Conservation (phyloP, 495 filamentous ascomycete genomes). For the Xylaria castorea region DNA sequence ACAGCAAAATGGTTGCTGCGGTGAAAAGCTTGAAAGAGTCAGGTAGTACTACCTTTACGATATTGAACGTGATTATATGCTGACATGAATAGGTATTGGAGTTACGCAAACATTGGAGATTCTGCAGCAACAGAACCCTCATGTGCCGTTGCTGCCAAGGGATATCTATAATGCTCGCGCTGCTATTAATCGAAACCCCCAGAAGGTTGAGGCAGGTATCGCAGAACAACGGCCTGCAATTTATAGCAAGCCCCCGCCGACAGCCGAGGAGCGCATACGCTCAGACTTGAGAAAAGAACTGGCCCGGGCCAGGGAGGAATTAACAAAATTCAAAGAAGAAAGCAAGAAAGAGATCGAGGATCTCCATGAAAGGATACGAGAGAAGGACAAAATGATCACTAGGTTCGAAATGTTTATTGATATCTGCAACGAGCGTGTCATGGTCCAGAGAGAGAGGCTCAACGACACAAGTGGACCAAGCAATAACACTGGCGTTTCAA, state of each 20-base stretch:
- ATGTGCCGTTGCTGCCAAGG: constrained; percentile 59
- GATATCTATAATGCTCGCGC: constrained; percentile 66
- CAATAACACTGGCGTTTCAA: constrained; percentile 26
- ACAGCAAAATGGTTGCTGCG: constrained; percentile 63
- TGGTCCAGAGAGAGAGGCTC: constrained; percentile 55
- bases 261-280: constrained; percentile 61
- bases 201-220: constrained; percentile 57
- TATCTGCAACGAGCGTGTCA: constrained; percentile 64
- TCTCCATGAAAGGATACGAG: constrained; percentile 53
- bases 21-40: constrained; percentile 62
- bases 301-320: constrained; percentile 55
- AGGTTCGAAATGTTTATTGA: constrained; percentile 68
- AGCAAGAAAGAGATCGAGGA: constrained; percentile 57
- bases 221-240: constrained; percentile 61
- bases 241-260: constrained; percentile 62
- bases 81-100: constrained; percentile 54
- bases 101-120: constrained; percentile 63
- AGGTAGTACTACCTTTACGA: constrained; percentile 45
- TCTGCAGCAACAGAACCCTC: constrained; percentile 60
- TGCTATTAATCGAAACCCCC: constrained; percentile 63
- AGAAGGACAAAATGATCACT: constrained; percentile 61
- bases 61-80: background rate
- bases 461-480: constrained; percentile 37
- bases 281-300: constrained; percentile 61
- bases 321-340: constrained; percentile 52